Base-by-base conservation (phyloP, 441 rosid genomes). In the Gossypium aridum region DNA sequence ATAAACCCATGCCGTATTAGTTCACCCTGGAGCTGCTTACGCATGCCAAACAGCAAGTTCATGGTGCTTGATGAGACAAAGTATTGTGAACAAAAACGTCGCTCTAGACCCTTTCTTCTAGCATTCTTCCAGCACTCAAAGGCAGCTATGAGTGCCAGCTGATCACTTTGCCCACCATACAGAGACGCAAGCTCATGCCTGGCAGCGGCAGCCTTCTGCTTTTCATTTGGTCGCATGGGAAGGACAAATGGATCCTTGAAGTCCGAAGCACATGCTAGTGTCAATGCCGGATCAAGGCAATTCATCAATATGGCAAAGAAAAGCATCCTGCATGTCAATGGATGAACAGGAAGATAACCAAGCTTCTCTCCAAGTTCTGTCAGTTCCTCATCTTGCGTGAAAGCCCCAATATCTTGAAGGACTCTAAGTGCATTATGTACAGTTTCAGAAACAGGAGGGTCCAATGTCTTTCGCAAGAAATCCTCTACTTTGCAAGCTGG, bases 231-330 rank as follows among this genome's bases (percentile, higher is more conserved):
- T 17, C 84, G 75, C 86, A 96, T 80, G 55, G 99, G 98, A 78
- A 92, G 85, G 43, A 90, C 91, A 73, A 94, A 94, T 2, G 99
- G 99, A 53, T 91, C 97, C 80, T 87, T 91, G 79, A 83, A 88
- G 81, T 96, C 97, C 9, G 93, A 86, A 71, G 98, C 97, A 87
- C 98, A 96, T 14, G 98, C 99, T 75, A 96, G 69, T 45, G 97
- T 91, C 83, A 96, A 85, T 68, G 99, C 98, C 67, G 99, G 99
- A 81, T 92, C 98, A 67, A 96, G 97, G 80, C 97, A 94, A 82
- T 91, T 88, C 85, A 96, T 89, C 83, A 96, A 76, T 73, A 96
- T 85, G 65, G 98, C 95, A 17, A 94, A 90, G 84, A 92, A 90
- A 83, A 96, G 89, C 98, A 96, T 94, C 86, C 85, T 92, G 92